Evolutionary conservation across 352 stramenopile genomes (phyloP).

Genomic region (Pythium dissotocum): DNA sequence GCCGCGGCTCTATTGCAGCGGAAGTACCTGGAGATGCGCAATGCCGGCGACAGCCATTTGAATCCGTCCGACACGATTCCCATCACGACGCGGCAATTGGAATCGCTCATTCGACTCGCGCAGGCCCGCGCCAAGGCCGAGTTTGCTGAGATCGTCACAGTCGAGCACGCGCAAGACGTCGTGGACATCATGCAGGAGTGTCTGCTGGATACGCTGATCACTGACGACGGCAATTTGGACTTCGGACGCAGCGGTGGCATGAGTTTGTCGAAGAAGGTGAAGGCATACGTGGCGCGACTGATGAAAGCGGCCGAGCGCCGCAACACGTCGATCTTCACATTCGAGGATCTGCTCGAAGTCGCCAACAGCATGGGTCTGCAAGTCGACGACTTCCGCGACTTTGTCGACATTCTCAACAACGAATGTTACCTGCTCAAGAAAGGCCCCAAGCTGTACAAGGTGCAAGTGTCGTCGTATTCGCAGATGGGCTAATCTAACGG

Average conservation of each 20-base stretch:
- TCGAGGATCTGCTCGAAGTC: slow-evolving; percentile 50
- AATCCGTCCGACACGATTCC: slow-evolving; percentile 43
- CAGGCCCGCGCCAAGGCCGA: slow-evolving; percentile 92
- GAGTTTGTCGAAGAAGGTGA: slow-evolving; percentile 49
- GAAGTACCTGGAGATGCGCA: slow-evolving; percentile 80
- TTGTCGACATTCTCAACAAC: slow-evolving; percentile 62
- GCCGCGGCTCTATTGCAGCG: slow-evolving; percentile 50
- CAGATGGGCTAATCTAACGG: slow-evolving; percentile 25
- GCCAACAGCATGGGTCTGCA: slow-evolving; percentile 50
- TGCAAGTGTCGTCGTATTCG: slow-evolving; percentile 40
- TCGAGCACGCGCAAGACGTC: slow-evolving; percentile 94
- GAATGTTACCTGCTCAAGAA: slow-evolving; percentile 68
- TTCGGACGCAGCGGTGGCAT: slow-evolving; percentile 45
- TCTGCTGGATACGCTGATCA: slow-evolving; percentile 82
- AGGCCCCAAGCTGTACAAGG: slow-evolving; percentile 55
- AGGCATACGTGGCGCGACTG: slow-evolving; percentile 50
- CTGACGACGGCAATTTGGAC: slow-evolving; percentile 82
- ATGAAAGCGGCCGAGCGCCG: slow-evolving; percentile 40
- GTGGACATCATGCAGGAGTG: slow-evolving; percentile 92
- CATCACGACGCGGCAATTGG: slow-evolving; percentile 94
- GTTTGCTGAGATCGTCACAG: slow-evolving; percentile 88
- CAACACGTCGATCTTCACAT: slow-evolving; percentile 47
- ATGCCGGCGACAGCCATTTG: slow-evolving; percentile 33
- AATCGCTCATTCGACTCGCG: slow-evolving; percentile 83
- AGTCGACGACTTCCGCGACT: slow-evolving; percentile 54